These are phyloP conservation scores for Geotrichum citri-aurantii DNA, from an alignment of 1,139 yeast species.

Conservation along the genomic window DNA sequence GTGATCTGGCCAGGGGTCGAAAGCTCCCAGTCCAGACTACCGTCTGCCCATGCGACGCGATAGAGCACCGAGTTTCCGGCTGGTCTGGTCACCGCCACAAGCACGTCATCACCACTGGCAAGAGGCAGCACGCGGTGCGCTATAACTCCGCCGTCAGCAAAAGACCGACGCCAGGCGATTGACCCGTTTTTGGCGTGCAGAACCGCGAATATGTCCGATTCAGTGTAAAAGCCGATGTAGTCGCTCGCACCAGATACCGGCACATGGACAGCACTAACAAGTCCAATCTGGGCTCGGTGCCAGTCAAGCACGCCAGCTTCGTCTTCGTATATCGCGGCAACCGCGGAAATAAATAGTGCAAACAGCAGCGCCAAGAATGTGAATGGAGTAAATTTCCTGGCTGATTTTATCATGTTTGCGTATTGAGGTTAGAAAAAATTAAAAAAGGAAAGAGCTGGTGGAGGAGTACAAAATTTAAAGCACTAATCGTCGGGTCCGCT, in stretches of 20 bases:
- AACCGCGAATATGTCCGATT: conserved; percentile 23
- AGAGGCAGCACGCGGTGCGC: not conserved
- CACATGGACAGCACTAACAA: conserved; percentile 10
- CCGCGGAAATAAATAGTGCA: not conserved
- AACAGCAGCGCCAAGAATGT: not conserved
- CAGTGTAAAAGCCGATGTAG: conserved; percentile 20
- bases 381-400: not conserved
- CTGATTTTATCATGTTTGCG: not conserved
- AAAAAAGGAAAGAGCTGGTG: not conserved
- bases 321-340: conserved; percentile 29
- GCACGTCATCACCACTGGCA: not conserved
- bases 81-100: conserved; percentile 6
- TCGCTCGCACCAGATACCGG: conserved; percentile 3
- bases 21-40: conserved; percentile 21
- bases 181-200: conserved; percentile 25
- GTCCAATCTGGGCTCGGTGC: conserved; percentile 28
- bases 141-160: not conserved
- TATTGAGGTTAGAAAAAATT: not conserved
- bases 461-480: not conserved
- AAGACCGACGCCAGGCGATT: conserved; percentile 24
- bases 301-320: conserved; percentile 34
- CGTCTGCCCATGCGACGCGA: conserved; percentile 16
- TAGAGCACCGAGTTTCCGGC: not conserved
- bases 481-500: not conserved
- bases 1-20: conserved; percentile 10